These are phyloP conservation scores for Exidia glandulosa DNA, from an alignment of 768 basidiomycete genomes.

Conservation along the genomic window DNA sequence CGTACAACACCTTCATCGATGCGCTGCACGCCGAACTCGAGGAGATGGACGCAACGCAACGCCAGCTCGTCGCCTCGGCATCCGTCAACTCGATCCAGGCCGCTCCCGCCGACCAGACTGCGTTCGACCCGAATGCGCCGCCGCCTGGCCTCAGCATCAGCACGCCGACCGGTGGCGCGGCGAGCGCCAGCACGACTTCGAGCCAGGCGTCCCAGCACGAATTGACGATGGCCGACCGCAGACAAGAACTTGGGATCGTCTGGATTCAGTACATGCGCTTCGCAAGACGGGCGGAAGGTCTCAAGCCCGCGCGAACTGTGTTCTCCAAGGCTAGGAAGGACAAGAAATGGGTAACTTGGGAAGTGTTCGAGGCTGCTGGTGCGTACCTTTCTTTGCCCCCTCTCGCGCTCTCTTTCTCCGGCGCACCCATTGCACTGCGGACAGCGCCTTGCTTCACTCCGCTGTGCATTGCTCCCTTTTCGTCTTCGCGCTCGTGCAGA, in stretches of 20 bases:
- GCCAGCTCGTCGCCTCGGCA: constrained; percentile 5
- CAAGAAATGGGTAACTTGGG: constrained; percentile 66
- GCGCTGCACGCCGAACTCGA: constrained; percentile 57
- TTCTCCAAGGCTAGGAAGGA: constrained; percentile 77
- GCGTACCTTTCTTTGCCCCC: constrained; percentile 11
- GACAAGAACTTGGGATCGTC: constrained; percentile 65
- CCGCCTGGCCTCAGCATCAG: constrained; percentile 8
- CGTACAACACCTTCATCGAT: constrained; percentile 63
- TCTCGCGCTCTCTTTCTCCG: too few species aligned
- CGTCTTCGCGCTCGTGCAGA: background rate
- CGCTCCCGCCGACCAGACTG: constrained; percentile 25
- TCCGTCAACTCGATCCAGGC: background rate
- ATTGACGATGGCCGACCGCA: constrained; percentile 36
- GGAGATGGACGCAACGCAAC: constrained; percentile 31
- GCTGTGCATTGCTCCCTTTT: background rate
- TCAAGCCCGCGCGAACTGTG: constrained; percentile 62
- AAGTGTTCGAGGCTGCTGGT: constrained; percentile 91
- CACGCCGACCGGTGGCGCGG: constrained; percentile 4
- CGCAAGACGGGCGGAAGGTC: constrained; percentile 75
- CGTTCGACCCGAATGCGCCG: constrained; percentile 26
- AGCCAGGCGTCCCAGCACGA: constrained; percentile 23
- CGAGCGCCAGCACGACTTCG: constrained; percentile 23
- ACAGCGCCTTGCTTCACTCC: background rate
- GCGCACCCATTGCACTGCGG: background rate
- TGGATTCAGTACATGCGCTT: constrained; percentile 87